Evolutionary conservation across 129 eudicot species (phyloP).

Genomic region (Artemisia annua): DNA sequence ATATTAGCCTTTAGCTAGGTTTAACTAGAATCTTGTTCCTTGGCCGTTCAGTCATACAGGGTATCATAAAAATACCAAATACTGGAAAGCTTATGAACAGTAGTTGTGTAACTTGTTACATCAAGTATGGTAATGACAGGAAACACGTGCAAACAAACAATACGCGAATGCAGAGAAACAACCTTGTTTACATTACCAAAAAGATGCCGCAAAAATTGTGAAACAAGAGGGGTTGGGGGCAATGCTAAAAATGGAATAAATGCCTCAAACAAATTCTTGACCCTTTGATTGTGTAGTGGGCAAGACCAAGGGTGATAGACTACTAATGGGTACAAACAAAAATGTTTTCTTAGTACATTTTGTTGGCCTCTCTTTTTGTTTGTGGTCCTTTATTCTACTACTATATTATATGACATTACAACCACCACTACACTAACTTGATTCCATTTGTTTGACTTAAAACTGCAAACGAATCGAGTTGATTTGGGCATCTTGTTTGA

Average conservation of each 20-base stretch:
- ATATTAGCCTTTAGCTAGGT: too few relatives aligned
- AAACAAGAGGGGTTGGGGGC: conserved; percentile 19
- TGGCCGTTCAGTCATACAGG: too few relatives aligned
- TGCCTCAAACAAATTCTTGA: conserved; percentile 14
- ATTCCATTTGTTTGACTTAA: conserved; percentile 32
- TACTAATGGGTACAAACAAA: conserved; percentile 23
- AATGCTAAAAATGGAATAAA: conserved; percentile 26
- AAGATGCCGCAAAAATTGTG: neutral
- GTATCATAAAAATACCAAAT: too few relatives aligned
- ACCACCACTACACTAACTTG: conserved; percentile 26
- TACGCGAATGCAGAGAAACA: too few relatives aligned
- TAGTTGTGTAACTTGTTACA: too few relatives aligned
- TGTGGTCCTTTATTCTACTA: conserved; percentile 33
- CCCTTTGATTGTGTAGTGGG: conserved; percentile 31
- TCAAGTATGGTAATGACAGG: too few relatives aligned
- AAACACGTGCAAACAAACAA: too few relatives aligned
- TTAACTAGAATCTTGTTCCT: too few relatives aligned
- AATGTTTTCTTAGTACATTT: conserved; percentile 23
- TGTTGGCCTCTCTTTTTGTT: conserved; percentile 22
- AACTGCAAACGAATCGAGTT: conserved; percentile 14
- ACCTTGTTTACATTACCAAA: too few relatives aligned
- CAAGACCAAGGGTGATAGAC: neutral
- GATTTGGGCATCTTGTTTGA: conserved; percentile 35
- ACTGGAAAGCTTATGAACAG: too few relatives aligned
- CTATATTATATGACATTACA: conserved; percentile 7